A percentile compares a stretch with the other conserved stretches of the same genome.
Evolutionary conservation across 257 asterid genomes (phyloP).

Genomic region (Salvia splendens): DNA sequence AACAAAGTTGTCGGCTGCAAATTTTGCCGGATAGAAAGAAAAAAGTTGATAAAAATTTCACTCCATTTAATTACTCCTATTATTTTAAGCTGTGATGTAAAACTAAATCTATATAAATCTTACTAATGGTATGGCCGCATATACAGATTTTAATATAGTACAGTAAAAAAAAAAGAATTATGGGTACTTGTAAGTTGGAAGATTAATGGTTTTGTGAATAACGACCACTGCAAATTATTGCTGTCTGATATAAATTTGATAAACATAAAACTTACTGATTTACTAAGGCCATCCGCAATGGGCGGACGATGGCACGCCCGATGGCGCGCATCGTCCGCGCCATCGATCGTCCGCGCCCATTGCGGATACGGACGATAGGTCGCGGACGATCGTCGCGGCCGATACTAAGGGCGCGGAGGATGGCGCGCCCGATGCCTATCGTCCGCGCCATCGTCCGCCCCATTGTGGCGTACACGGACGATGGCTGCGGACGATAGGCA

Average conservation of each 20-base stretch:
- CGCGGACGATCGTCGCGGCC: no score
- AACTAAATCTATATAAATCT: not conserved
- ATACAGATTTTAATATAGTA: not conserved
- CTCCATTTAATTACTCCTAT: not conserved
- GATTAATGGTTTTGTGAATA: not conserved
- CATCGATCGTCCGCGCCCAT: no score
- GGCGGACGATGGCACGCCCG: no score
- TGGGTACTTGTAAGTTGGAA: not conserved
- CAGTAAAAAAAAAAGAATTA: not conserved
- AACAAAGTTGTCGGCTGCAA: slow-evolving; percentile 33
- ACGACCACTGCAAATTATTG: not conserved
- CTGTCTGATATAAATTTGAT: not conserved
- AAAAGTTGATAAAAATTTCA: not conserved
- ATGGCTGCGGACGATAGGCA: no score
- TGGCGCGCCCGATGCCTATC: no score
- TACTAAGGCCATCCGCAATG: no score
- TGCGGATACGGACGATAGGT: no score
- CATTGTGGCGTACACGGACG: no score
- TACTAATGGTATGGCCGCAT: no score
- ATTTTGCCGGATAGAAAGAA: slow-evolving; percentile 5
- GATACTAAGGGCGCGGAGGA: no score
- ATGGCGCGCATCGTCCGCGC: no score
- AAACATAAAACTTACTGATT: not conserved
- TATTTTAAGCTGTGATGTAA: not conserved
- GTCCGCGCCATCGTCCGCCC: no score